Conservation (phyloP, 352 stramenopile species). For the Globisporangium solare region DNA sequence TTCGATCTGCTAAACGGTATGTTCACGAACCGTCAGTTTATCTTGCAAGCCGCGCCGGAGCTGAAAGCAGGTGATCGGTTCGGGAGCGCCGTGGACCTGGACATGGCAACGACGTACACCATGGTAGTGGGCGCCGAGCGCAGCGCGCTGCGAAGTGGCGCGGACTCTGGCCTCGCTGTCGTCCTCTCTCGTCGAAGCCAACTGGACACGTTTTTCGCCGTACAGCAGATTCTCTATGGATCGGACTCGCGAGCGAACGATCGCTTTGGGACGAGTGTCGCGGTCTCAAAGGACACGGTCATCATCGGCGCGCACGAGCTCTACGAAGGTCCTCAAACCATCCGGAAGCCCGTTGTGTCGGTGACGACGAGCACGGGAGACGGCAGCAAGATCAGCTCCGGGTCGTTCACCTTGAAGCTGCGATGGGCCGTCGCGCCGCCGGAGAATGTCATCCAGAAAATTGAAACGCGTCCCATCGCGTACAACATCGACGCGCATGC, state of each 20-base stretch:
- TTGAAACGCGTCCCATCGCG: constrained; percentile 46
- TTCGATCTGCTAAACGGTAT: constrained; percentile 57
- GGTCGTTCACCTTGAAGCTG: constrained; percentile 51
- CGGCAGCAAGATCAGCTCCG: constrained; percentile 17
- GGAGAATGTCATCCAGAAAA: constrained; percentile 15
- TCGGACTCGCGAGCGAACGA: constrained; percentile 62
- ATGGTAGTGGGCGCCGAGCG: constrained; percentile 59
- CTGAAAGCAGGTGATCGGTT: constrained; percentile 57
- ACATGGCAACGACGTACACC: constrained; percentile 69
- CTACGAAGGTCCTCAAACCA: constrained; percentile 49
- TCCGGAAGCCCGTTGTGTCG: constrained; percentile 68
- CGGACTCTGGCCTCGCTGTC: constrained; percentile 43
- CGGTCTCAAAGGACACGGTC: constrained; percentile 63
- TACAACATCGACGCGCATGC: constrained; percentile 38
- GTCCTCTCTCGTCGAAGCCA: constrained; percentile 48
- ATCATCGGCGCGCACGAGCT: constrained; percentile 64
- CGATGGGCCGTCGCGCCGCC: constrained; percentile 15
- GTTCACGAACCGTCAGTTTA: constrained; percentile 61
- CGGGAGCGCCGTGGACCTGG: constrained; percentile 57
- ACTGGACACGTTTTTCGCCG: constrained; percentile 58
- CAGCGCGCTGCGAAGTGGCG: constrained; percentile 29
- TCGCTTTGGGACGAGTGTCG: constrained; percentile 69
- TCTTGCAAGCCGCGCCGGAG: constrained; percentile 45
- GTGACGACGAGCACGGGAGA: constrained; percentile 36
- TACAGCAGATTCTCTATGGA: constrained; percentile 64